These are phyloP conservation scores for Effrenium voratum DNA, from an alignment of 73 alveolate species.

Conservation along the genomic window DNA sequence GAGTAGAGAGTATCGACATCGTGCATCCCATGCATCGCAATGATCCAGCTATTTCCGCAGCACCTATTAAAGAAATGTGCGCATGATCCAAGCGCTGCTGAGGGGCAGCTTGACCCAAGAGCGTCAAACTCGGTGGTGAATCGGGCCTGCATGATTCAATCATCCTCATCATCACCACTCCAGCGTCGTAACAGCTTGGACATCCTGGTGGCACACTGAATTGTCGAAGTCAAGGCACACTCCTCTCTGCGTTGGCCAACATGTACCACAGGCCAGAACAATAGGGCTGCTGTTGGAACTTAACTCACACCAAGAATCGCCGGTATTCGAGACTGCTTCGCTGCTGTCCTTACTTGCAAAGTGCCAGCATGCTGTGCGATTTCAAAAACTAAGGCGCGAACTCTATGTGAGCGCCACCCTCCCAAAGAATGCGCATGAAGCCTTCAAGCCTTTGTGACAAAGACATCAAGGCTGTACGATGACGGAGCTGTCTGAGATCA, in stretches of 20 bases:
- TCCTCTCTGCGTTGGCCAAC: not conserved
- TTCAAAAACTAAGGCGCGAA: not conserved
- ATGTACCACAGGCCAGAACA: not conserved
- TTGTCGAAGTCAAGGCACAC: not conserved
- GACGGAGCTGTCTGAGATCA: not conserved
- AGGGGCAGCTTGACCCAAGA: too few relatives aligned
- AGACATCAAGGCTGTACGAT: not conserved
- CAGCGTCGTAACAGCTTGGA: constrained; percentile 38
- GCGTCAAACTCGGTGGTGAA: too few relatives aligned
- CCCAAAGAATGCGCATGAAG: constrained; percentile 84
- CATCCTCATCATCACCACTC: constrained; percentile 22
- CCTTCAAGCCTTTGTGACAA: constrained; percentile 26
- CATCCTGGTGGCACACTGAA: constrained; percentile 10
- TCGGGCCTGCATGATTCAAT: too few relatives aligned
- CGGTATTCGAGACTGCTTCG: constrained; percentile 67
- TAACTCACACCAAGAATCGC: constrained; percentile 28
- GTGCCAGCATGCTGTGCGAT: not conserved
- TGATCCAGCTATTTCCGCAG: too few relatives aligned
- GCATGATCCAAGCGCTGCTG: too few relatives aligned
- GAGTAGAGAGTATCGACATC: too few relatives aligned
- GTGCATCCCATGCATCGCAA: too few relatives aligned
- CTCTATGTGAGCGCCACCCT: constrained; percentile 55
- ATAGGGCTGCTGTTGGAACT: not conserved
- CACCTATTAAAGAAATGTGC: too few relatives aligned
- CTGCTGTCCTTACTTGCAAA: constrained; percentile 2